phyloP scores from a whole-genome alignment of 352 stramenopile species.

The Phytophthora sp. region DNA sequence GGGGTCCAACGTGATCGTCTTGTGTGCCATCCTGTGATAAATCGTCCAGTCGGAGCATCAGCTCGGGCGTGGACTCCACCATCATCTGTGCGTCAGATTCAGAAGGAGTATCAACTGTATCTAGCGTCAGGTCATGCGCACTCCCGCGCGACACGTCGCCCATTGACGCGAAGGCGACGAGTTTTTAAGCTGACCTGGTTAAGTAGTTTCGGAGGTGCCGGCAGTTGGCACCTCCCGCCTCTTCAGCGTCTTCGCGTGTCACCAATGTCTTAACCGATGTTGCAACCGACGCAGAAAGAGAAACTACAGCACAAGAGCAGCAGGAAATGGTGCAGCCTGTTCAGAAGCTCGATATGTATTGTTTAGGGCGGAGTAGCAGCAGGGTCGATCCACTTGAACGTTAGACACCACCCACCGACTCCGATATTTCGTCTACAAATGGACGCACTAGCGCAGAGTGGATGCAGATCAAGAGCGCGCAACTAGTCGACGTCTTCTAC shows the following conservation, averaged over 20 bases:
- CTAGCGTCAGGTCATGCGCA: slow-evolving; percentile 14
- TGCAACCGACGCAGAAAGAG: slow-evolving; percentile 21
- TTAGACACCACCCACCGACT: slow-evolving; percentile 8
- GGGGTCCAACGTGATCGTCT: slow-evolving; percentile 2
- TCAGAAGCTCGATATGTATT: slow-evolving; percentile 34
- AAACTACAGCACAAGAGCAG: slow-evolving; percentile 30
- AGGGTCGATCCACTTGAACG: neutral
- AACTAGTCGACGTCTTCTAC: slow-evolving; percentile 82
- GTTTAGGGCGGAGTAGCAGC: slow-evolving; percentile 18
- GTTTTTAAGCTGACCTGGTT: slow-evolving; percentile 23
- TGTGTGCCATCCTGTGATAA: slow-evolving; percentile 35
- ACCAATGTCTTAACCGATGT: slow-evolving; percentile 19
- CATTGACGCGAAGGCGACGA: slow-evolving; percentile 8
- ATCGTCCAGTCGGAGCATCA: slow-evolving; percentile 55
- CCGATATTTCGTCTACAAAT: slow-evolving; percentile 33
- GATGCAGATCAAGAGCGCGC: slow-evolving; percentile 18
- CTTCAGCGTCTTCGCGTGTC: slow-evolving; percentile 12
- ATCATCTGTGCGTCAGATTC: slow-evolving; percentile 1
- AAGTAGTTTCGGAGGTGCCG: slow-evolving; percentile 28
- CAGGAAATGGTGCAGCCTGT: slow-evolving; percentile 18
- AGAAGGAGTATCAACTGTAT: slow-evolving; percentile 10
- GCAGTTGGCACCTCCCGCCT: slow-evolving; percentile 18
- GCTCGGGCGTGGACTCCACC: slow-evolving; percentile 16
- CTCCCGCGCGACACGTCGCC: neutral
- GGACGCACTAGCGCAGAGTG: slow-evolving; percentile 15